Evolutionary conservation across 352 stramenopile genomes (phyloP), one percentile per base, ranked within the genome.

Genomic region (Globisporangium middletonii): DNA sequence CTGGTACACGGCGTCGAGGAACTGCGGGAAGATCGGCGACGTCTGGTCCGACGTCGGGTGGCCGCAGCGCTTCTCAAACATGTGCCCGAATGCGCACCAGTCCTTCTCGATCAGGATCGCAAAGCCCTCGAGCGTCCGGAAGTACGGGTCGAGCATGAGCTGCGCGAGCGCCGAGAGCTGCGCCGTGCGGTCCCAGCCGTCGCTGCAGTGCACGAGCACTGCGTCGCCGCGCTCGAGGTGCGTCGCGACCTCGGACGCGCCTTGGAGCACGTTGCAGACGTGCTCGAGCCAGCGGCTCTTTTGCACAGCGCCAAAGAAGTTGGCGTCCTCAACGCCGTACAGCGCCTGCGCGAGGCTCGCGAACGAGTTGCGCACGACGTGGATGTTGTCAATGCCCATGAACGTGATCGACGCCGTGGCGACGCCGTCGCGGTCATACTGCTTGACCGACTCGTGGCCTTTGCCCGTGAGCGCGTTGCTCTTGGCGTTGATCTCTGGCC

Each of bases 21-120:
- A 99, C 67, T 99, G 97, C 43, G 98, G 69, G 75, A 99, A 99
- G 48, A 99, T 96, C 3, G 97, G 97, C 44, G 96, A 98, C 19
- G 95, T 91, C 65, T 99, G 89, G 49, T 98, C 92, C 8, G 83
- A 89, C 3, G 79, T 89, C 33, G 82, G 80, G 63, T 91, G 81
- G 0, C 77, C 79, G 50, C 77, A 90, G 1, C 89, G 68, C 37
- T 90, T 83, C 52, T 83, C 71, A 64, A 97, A 97, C 66, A 88
- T 92, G 65, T 96, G 88, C 2, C 89, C 89, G 55, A 96, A 97
- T 2, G 77, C 75, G 60, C 79, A 94, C 84, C 84, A 95, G 56
- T 95, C 86, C 50, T 95, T 95, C 60, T 95, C 85, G 23, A 93
- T 71, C n/a, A 95, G 55, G 18, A 83, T 69, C 6, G 81, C 82